A percentile compares a stretch with the other conserved stretches of the same genome.
phyloP scores from a whole-genome alignment of 805 yeast genomes.

The Clavispora vitiphila region DNA sequence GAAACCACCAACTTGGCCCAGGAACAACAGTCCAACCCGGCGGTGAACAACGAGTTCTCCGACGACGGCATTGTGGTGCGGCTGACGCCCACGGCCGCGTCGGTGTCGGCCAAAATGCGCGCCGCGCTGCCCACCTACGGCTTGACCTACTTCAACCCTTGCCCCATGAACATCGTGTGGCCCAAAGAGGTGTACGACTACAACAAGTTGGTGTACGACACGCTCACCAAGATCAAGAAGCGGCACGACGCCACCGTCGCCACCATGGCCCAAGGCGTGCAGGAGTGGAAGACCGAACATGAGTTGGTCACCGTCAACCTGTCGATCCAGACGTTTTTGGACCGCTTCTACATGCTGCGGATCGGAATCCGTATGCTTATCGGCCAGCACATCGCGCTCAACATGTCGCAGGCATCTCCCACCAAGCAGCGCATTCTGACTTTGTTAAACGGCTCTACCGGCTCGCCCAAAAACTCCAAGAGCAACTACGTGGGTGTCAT shows the following conservation, averaged over 20 bases:
- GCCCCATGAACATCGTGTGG: conserved; percentile 56
- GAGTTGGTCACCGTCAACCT: conserved; percentile 53
- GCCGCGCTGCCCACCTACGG: conserved; percentile 37
- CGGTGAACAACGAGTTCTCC: conserved; percentile 35
- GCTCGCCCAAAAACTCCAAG: conserved; percentile 9
- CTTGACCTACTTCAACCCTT: conserved; percentile 44
- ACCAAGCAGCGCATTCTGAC: conserved; percentile 32
- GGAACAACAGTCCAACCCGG: conserved; percentile 29
- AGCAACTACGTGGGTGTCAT: conserved; percentile 84
- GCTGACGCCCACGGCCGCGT: conserved; percentile 15
- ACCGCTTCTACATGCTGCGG: conserved; percentile 82
- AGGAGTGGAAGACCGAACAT: conserved; percentile 71
- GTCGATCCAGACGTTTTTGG: conserved; percentile 75
- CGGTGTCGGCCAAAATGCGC: conserved; percentile 6
- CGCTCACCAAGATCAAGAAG: conserved; percentile 65
- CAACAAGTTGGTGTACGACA: conserved; percentile 61
- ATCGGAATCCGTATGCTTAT: conserved; percentile 91
- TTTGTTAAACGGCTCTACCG: conserved; percentile 30
- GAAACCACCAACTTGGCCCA: conserved; percentile 25
- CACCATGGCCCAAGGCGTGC: conserved; percentile 87
- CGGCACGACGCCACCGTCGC: conserved; percentile 92
- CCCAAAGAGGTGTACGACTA: conserved; percentile 71
- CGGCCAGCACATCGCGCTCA: conserved; percentile 89
- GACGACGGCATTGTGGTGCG: conserved; percentile 50
- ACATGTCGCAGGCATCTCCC: conserved; percentile 53